Base-by-base conservation (phyloP, 768 basidiomycete species). In the Podaxis carcinomalis region DNA sequence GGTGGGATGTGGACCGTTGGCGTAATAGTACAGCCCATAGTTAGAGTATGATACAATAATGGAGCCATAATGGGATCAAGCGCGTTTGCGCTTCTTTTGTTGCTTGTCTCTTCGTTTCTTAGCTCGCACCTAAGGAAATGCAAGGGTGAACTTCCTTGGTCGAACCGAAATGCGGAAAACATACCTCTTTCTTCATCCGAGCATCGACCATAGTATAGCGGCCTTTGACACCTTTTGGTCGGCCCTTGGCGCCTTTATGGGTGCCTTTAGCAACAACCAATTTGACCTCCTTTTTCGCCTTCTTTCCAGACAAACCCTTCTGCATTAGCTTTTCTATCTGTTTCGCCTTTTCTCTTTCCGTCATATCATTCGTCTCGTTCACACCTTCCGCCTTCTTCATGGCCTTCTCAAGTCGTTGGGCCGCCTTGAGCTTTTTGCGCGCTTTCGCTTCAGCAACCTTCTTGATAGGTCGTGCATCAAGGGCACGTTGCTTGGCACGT, bases 391-490 rank as follows among this genome's bases (percentile, higher is more conserved):
- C 97, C 75, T 95, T 98, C 78, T 93, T 96, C 83, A 93, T 84
- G 9, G 93, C 92, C 73, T 93, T 96, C 68, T 95, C 93, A 11
- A 98, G 75, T 51, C 87, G 82, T 65, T 91, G 90, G 11, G 83
- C 81, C 10, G 95, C 93, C 74, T 88, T 93, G 70, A 92, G 77
- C 77, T 98, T 98, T 77, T 99, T 99, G 63, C 97, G 84, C 28
- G 93, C 95, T 74, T 98, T 98, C 13, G 97, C 97, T 75, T 98
- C 97, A 7, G 96, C 97, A 5, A 98, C 85, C 80, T 99, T 99
- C 78, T 97, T 98, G 77, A 99, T 98, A 16, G 97, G 97, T 25
- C 97, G 86, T 0, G 96, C 94, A 70, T 99, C 95, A 52, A 99
- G 79, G 13, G 94, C 92, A 11, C 96, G 89, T 74, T 95, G 92